These are phyloP conservation scores for Hexamita inflata DNA, from an alignment of 208 protist species.

Conservation along the genomic window DNA sequence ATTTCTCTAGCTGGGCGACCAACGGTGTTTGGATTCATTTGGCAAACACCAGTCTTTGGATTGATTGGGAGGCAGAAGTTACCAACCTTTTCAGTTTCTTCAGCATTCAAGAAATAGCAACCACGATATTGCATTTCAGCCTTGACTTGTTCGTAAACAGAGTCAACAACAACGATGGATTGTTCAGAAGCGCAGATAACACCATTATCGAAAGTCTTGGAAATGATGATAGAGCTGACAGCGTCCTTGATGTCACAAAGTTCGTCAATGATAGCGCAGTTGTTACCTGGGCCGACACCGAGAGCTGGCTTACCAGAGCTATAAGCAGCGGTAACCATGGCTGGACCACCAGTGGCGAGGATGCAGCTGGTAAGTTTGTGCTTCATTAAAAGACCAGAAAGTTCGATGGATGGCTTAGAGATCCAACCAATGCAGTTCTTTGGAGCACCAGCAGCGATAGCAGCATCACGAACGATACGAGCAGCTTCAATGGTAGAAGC, in stretches of 20 bases:
- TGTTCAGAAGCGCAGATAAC: conserved; percentile 45
- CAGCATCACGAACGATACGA: conserved; percentile 32
- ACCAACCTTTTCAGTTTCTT: conserved; percentile 37
- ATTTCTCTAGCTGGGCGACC: conserved; percentile 34
- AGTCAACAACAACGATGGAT: conserved; percentile 22
- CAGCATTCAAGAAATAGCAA: conserved; percentile 27
- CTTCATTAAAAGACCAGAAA: conserved; percentile 29
- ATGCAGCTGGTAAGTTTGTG: conserved; percentile 19
- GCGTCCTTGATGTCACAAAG: conserved; percentile 27
- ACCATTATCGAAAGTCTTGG: conserved; percentile 48
- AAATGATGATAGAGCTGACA: conserved; percentile 31
- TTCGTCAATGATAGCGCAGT: conserved; percentile 41
- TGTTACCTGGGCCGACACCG: conserved; percentile 41
- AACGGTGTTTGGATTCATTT: conserved; percentile 37
- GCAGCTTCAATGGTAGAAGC: conserved; percentile 28
- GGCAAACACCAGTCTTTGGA: neutral
- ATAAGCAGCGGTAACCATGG: conserved; percentile 46
- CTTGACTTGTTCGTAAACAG: conserved; percentile 18
- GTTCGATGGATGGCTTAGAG: conserved; percentile 15
- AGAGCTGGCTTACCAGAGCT: conserved; percentile 38
- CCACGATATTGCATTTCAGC: conserved; percentile 26
- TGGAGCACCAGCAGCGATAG: conserved; percentile 35
- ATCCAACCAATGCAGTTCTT: conserved; percentile 32
- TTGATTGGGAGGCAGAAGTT: conserved; percentile 27
- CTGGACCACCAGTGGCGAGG: conserved; percentile 43